These are phyloP conservation scores for Didymella arachidicola DNA, from an alignment of 2,329 filamentous ascomycete genomes.

Conservation along the genomic window DNA sequence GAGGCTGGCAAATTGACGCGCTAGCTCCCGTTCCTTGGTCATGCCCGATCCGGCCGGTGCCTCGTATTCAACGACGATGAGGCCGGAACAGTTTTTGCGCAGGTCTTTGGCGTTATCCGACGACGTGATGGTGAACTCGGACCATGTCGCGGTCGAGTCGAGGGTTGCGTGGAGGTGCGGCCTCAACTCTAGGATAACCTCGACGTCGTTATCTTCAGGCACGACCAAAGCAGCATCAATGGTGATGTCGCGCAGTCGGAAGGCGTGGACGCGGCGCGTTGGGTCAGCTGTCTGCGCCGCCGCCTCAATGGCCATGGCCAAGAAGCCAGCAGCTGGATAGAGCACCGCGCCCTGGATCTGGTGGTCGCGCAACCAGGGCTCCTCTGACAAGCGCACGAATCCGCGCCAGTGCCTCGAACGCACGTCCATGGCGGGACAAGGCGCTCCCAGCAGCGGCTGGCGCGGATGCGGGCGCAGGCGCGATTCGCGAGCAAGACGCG, in stretches of 20 bases:
- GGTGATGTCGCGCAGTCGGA: neutral
- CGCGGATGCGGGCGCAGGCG: constrained; percentile 25
- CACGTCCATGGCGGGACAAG: neutral
- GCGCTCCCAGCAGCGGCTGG: constrained; percentile 22
- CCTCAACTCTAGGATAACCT: neutral
- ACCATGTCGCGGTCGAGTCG: neutral
- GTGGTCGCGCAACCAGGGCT: constrained; percentile 59
- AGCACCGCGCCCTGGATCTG: constrained; percentile 46
- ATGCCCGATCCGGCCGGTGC: neutral
- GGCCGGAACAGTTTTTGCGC: neutral
- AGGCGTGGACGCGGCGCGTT: neutral
- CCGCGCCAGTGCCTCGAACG: constrained; percentile 54
- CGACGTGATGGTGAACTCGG: neutral
- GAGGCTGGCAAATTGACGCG: neutral
- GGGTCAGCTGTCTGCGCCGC: constrained; percentile 24
- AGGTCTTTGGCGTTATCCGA: neutral
- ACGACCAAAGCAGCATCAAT: neutral
- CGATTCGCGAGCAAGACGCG: neutral
- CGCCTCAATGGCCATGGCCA: constrained; percentile 47
- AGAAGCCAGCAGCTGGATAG: constrained; percentile 45
- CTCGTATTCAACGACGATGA: neutral
- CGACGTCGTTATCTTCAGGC: neutral
- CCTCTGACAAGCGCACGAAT: constrained; percentile 51
- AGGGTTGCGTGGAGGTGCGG: neutral
- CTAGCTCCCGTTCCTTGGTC: neutral